phyloP scores from a whole-genome alignment of 371 early-diverging fungal species.

The Umbelopsis sp. region DNA sequence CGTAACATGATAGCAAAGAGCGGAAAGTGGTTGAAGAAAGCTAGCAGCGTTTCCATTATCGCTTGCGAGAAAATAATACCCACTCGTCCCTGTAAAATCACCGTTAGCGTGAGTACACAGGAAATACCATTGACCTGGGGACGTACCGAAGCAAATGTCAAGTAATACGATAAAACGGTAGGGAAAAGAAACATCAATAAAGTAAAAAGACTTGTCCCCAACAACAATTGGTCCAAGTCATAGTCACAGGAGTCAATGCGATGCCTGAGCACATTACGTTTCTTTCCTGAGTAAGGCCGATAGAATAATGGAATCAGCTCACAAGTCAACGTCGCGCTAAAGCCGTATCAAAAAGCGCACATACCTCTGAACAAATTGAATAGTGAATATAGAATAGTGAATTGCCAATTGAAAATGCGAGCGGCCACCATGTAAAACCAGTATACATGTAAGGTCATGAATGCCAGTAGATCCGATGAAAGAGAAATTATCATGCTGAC shows the following conservation, averaged over 20 bases:
- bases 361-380: slow-evolving; percentile 91
- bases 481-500: slow-evolving; percentile 85
- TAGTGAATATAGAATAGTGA: slow-evolving; percentile 79
- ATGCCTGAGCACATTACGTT: slow-evolving; percentile 85
- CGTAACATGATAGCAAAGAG: slow-evolving; percentile 89
- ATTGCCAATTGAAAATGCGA: slow-evolving; percentile 91
- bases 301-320: neutral
- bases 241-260: slow-evolving; percentile 96
- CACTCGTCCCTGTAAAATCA: slow-evolving; percentile 64
- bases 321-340: slow-evolving; percentile 6
- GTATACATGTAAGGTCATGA: slow-evolving; percentile 88
- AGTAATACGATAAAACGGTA: slow-evolving; percentile 92
- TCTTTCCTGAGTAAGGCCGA: slow-evolving; percentile 66
- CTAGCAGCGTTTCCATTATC: slow-evolving; percentile 79
- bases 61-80: slow-evolving; percentile 81
- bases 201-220: slow-evolving; percentile 95
- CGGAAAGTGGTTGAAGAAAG: slow-evolving; percentile 93
- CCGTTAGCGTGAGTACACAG: too few relatives aligned
- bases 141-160: slow-evolving; percentile 83
- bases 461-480: slow-evolving; percentile 78
- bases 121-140: neutral
- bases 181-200: slow-evolving; percentile 93
- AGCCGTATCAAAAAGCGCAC: neutral
- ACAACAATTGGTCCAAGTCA: slow-evolving; percentile 89
- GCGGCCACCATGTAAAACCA: slow-evolving; percentile 94